Percentiles rank a stretch among this genome's conserved stretches.
These are phyloP conservation scores for Lepiota venenata DNA, from an alignment of 768 basidiomycete species.

Conservation along the genomic window DNA sequence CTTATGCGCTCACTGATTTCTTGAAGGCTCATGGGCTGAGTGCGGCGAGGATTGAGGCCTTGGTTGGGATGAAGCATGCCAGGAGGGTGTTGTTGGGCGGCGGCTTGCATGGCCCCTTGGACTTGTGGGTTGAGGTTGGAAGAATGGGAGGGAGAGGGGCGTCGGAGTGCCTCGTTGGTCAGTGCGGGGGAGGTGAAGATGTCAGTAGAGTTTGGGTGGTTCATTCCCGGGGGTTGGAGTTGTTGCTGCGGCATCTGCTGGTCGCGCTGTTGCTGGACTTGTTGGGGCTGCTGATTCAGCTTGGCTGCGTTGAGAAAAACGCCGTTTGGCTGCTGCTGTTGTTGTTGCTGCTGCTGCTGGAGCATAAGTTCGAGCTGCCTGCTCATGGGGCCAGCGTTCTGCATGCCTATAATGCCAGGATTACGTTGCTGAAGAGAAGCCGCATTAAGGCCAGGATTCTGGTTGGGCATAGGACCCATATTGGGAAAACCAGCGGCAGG, in stretches of 20 bases:
- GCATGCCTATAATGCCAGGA: constrained; percentile 9
- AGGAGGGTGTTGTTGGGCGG: background rate
- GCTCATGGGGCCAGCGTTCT: constrained; percentile 25
- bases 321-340: constrained; percentile 38
- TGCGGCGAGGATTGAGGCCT: constrained; percentile 1
- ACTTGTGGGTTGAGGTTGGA: constrained; percentile 21
- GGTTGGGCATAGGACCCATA: constrained; percentile 32
- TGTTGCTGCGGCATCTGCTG: constrained; percentile 29
- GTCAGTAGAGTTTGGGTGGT: constrained; percentile 36
- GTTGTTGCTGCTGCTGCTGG: constrained; percentile 42
- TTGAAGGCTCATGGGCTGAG: background rate
- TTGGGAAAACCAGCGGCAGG: constrained; percentile 36
- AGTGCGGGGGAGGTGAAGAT: constrained; percentile 48
- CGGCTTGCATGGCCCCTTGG: constrained; percentile 8
- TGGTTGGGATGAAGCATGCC: constrained; percentile 4
- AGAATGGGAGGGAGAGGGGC: constrained; percentile 42
- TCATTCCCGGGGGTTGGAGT: constrained; percentile 29
- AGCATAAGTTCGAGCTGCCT: constrained; percentile 48
- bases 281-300: constrained; percentile 29
- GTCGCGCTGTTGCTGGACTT: constrained; percentile 24
- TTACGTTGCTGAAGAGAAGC: constrained; percentile 20
- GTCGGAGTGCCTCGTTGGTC: constrained; percentile 42
- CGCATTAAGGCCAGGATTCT: constrained; percentile 18
- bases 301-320: constrained; percentile 32
- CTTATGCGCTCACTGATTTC: constrained; percentile 7